Conservation (phyloP, 2,329 filamentous ascomycete species). For the Magnaporthiopsis poae region DNA sequence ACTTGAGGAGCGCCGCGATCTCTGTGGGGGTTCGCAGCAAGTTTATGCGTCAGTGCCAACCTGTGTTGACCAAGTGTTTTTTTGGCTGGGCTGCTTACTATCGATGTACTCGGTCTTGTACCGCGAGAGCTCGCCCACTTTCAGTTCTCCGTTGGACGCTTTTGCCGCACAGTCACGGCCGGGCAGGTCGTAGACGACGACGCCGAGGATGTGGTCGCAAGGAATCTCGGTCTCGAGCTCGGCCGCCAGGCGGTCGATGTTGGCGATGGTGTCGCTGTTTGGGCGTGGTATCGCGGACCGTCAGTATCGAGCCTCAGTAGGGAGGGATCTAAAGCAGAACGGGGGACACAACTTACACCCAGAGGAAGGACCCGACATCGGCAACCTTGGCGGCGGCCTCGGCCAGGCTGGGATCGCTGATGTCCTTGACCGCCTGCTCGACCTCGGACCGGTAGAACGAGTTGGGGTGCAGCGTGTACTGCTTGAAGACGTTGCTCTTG, state of each 20-base stretch:
- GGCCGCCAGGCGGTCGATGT: slow-evolving; percentile 25
- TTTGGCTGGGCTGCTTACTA: slow-evolving; percentile 16
- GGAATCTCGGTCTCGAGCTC: slow-evolving; percentile 20
- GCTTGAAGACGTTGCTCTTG: slow-evolving; percentile 26
- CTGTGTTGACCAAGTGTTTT: too few relatives aligned
- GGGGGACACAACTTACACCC: slow-evolving; percentile 21
- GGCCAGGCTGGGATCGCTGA: slow-evolving; percentile 21
- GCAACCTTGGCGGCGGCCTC: slow-evolving; percentile 24
- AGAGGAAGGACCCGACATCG: slow-evolving; percentile 30
- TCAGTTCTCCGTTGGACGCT: slow-evolving; percentile 53
- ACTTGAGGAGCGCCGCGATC: slow-evolving; percentile 41
- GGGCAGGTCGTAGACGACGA: slow-evolving; percentile 56
- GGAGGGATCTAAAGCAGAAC: neutral
- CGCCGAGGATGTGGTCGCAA: slow-evolving; percentile 28
- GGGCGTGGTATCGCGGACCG: slow-evolving; percentile 16
- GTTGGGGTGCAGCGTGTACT: slow-evolving; percentile 31
- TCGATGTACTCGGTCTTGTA: slow-evolving; percentile 34
- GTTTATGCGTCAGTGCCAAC: neutral
- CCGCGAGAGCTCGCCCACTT: slow-evolving; percentile 37
- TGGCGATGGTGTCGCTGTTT: slow-evolving; percentile 27
- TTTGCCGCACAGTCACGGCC: slow-evolving; percentile 49
- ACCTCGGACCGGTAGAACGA: slow-evolving; percentile 28
- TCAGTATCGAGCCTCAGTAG: neutral
- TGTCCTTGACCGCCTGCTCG: slow-evolving; percentile 22
- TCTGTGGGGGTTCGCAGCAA: slow-evolving; percentile 18